A percentile compares a stretch with the other conserved stretches of the same genome.
phyloP scores from a whole-genome alignment of 371 early-diverging fungal genomes.

The Mucor ambiguus region DNA sequence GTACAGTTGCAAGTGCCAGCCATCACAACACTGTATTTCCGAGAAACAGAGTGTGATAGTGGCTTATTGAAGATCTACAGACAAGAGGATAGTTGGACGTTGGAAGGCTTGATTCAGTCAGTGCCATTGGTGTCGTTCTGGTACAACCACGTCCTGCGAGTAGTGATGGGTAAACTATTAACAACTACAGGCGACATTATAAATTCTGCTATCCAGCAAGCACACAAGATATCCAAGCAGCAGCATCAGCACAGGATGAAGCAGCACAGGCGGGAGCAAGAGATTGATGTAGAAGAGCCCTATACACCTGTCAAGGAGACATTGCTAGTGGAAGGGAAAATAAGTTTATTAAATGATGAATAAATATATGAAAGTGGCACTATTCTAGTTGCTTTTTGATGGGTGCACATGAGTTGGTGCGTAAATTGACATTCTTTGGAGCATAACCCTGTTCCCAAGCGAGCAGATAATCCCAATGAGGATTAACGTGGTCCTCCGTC shows the following conservation, averaged over 20 bases:
- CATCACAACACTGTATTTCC: slow-evolving; percentile 53
- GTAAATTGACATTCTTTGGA: slow-evolving; percentile 41
- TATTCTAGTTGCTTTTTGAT: slow-evolving; percentile 1
- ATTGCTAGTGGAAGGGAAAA: background rate
- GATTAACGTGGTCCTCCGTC: slow-evolving; percentile 64
- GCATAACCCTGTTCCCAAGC: slow-evolving; percentile 53
- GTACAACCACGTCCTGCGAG: slow-evolving; percentile 64
- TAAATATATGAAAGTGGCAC: background rate
- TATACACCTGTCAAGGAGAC: background rate
- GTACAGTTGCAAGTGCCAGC: slow-evolving; percentile 53
- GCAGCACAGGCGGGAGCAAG: background rate
- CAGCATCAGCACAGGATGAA: background rate
- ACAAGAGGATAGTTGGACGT: slow-evolving; percentile 64
- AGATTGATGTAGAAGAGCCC: background rate
- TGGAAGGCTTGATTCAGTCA: slow-evolving; percentile 61
- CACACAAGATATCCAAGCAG: slow-evolving; percentile 39
- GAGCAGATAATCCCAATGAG: slow-evolving; percentile 74
- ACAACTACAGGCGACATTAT: slow-evolving; percentile 59
- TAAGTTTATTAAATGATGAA: slow-evolving; percentile 3
- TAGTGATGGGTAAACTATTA: slow-evolving; percentile 53
- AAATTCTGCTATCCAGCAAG: slow-evolving; percentile 51
- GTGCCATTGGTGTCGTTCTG: slow-evolving; percentile 65
- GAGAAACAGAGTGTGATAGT: slow-evolving; percentile 45
- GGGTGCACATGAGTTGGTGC: slow-evolving; percentile 14
- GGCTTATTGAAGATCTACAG: slow-evolving; percentile 53